Percentiles rank a stretch among this genome's conserved stretches.
Conservation (phyloP, 306 rosid genomes). For the Quercus cerris region DNA sequence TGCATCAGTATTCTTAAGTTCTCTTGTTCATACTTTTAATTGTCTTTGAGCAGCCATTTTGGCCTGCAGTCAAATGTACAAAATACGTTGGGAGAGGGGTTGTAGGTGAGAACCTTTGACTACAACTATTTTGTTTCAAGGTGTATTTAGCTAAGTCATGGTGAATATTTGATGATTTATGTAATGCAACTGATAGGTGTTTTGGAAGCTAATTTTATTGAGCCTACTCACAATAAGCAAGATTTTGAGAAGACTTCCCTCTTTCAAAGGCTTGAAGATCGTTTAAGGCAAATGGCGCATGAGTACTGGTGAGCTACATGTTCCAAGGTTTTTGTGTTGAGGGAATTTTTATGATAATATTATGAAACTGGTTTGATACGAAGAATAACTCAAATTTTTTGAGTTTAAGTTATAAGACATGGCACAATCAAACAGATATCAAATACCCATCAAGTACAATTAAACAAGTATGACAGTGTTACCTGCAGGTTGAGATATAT, state of each 20-base stretch:
- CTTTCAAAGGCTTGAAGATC: conserved; percentile 47
- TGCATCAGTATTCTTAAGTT: background rate
- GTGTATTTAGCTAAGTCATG: background rate
- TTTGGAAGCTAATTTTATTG: conserved; percentile 49
- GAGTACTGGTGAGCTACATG: conserved; percentile 42
- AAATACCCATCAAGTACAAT: too few relatives aligned
- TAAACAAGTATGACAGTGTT: too few relatives aligned
- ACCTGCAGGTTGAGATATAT: too few relatives aligned
- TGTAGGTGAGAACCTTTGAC: conserved; percentile 35
- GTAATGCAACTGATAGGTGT: conserved; percentile 26
- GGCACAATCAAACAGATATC: too few relatives aligned
- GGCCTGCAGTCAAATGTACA: conserved; percentile 37
- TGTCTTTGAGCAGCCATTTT: conserved; percentile 38
- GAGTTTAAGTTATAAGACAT: too few relatives aligned
- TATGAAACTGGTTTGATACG: too few relatives aligned
- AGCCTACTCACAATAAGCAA: conserved; percentile 58
- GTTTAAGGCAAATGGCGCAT: conserved; percentile 44
- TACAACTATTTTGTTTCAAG: background rate
- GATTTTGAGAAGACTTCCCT: conserved; percentile 53
- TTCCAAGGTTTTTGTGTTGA: too few relatives aligned
- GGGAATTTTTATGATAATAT: too few relatives aligned
- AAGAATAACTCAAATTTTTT: too few relatives aligned
- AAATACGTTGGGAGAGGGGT: conserved; percentile 39
- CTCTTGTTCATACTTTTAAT: background rate
- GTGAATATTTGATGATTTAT: background rate